These are phyloP conservation scores for Nematodospora valgi DNA, from an alignment of 805 yeast species.

Conservation along the genomic window DNA sequence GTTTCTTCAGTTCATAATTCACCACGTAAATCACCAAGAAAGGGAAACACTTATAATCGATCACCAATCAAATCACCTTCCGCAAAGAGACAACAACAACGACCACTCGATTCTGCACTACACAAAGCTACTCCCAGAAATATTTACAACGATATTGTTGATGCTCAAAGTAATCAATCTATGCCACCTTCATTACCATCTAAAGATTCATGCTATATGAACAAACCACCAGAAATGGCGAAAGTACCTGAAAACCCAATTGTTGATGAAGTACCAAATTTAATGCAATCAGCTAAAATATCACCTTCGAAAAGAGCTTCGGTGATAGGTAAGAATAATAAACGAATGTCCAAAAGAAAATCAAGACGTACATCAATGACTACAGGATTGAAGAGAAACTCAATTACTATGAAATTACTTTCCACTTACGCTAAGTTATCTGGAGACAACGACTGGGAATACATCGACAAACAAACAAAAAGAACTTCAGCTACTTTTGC, in stretches of 20 bases:
- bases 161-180: constrained; percentile 25
- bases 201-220: constrained; percentile 22
- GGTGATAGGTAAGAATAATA: constrained; percentile 22
- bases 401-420: constrained; percentile 66
- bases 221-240: constrained; percentile 1
- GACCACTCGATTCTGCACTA: constrained; percentile 1
- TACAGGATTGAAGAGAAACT: constrained; percentile 56
- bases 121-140: constrained; percentile 39
- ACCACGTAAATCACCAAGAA: constrained; percentile 21
- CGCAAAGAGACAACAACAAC: constrained; percentile 7
- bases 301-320: constrained; percentile 25
- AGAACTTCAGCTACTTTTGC: constrained; percentile 79
- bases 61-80: constrained; percentile 20
- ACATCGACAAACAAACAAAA: constrained; percentile 67
- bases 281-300: constrained; percentile 28
- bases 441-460: constrained; percentile 62
- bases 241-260: constrained; percentile 12
- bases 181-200: constrained; percentile 42
- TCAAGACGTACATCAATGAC: constrained; percentile 39
- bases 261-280: constrained; percentile 18
- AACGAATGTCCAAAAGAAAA: constrained; percentile 30
- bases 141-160: constrained; percentile 41
- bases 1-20: constrained; percentile 17
- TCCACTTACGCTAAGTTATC: constrained; percentile 72
- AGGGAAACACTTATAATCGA: constrained; percentile 8